Base-by-base conservation (phyloP, 2,329 filamentous ascomycete species). In the Paecilomyces fulvus region DNA sequence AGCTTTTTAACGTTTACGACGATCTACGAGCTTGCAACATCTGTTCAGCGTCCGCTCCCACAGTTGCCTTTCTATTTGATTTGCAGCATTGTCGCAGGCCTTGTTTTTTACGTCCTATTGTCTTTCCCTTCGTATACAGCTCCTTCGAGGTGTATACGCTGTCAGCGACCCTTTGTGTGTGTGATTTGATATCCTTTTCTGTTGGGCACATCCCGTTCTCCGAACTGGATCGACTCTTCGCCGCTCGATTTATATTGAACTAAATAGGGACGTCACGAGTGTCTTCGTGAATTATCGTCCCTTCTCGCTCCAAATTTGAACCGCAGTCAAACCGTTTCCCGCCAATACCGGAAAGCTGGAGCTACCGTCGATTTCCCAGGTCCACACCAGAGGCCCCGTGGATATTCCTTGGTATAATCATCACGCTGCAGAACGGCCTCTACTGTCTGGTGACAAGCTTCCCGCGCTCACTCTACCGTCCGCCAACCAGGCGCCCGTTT, bases 321-420 rank as follows among this genome's bases (percentile, higher is more conserved):
- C 54, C 54, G 49, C 54, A 59, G 63, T 55, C 23, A 66, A 58
- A 64, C 69, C 62, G 62, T 67, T 67, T 65, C 57, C 60, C 62
- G 60, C 64, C 71, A 79, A 84, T 77, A 87, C 85, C 89, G 89
- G 84, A 87, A 94, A 92, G 81, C 90, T 95, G 90, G 90, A 92
- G 89, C 85, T 92, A 75, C 88, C 89, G 78, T 89, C 89, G 78
- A 88, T 91, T 72, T 88, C 88, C 71, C 86, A 89, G 80, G 84
- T 89, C 79, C 86, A 89, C 77, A 84, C 86, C 83, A 86, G 88
- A 84, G 87, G 86, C 79, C 81, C 82, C 71, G 81, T 83, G 75
- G 87, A 92, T 76, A 80, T 82, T 64, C 75, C 78, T 73, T 90
- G 84, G 77, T 88, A 86, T 77, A 86, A 85, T 75, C 78, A 81